These are phyloP conservation scores for Leucoagaricus sp. DNA, from an alignment of 1,284 basidiomycete genomes.

Conservation along the genomic window DNA sequence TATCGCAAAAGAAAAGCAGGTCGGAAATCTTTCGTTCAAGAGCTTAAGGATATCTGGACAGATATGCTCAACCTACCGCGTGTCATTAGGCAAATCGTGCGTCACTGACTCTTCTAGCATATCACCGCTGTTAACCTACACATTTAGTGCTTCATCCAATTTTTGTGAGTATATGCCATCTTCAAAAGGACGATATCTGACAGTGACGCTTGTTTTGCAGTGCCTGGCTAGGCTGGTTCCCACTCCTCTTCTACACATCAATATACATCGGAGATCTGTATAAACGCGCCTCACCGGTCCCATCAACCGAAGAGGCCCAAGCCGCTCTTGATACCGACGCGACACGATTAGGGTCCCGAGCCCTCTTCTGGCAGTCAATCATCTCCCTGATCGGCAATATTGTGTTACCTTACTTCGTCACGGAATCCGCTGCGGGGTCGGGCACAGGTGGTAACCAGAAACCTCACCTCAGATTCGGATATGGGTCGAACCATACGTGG, in stretches of 20 bases:
- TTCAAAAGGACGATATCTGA: neutral
- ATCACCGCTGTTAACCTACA: constrained; percentile 3
- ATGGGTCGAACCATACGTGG: constrained; percentile 5
- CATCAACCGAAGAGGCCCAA: constrained; percentile 23
- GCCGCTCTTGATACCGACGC: constrained; percentile 55
- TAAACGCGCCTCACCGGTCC: constrained; percentile 45
- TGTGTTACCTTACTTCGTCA: constrained; percentile 73
- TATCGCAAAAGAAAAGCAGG: constrained; percentile 25
- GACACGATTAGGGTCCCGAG: constrained; percentile 81
- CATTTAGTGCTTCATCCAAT: constrained; percentile 73
- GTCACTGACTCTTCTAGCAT: constrained; percentile 31
- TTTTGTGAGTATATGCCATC: constrained; percentile 65
- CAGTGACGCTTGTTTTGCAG: constrained; percentile 34
- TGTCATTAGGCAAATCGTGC: constrained; percentile 78
- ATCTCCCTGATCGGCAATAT: constrained; percentile 73
- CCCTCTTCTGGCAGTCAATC: constrained; percentile 78
- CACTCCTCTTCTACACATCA: constrained; percentile 85
- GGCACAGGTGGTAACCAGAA: constrained; percentile 11
- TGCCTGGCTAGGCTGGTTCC: constrained; percentile 87
- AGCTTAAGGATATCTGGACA: constrained; percentile 66
- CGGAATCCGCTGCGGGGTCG: constrained; percentile 24
- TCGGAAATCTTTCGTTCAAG: constrained; percentile 47
- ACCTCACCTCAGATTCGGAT: constrained; percentile 9
- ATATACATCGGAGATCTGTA: constrained; percentile 88
- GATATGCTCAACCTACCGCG: constrained; percentile 72